Conservation (phyloP, 2,329 filamentous ascomycete genomes). For the Botrytis sinoallii region DNA sequence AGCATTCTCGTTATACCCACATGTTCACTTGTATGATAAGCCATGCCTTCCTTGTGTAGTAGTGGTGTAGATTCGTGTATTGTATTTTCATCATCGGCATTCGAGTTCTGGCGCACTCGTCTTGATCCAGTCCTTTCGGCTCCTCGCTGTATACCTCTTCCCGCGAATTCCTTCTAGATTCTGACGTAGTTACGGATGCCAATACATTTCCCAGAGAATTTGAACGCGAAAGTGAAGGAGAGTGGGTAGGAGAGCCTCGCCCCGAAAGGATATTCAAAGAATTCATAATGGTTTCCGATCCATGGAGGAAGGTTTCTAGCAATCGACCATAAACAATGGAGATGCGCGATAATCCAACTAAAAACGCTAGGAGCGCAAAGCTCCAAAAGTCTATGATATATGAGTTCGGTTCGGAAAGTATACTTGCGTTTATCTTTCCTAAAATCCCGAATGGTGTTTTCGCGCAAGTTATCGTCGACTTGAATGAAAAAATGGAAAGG, state of each 20-base stretch:
- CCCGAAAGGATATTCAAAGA: slow-evolving; percentile 91
- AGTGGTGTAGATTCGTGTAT: slow-evolving; percentile 69
- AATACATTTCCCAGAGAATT: slow-evolving; percentile 53
- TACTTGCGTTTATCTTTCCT: neutral
- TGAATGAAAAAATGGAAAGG: neutral
- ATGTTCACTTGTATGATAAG: slow-evolving; percentile 39
- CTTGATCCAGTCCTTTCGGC: slow-evolving; percentile 32
- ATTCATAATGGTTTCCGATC: slow-evolving; percentile 75
- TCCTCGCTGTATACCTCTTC: slow-evolving; percentile 43
- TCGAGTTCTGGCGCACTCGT: slow-evolving; percentile 42
- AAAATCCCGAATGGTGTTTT: neutral
- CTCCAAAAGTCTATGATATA: slow-evolving; percentile 12
- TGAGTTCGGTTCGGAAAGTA: slow-evolving; percentile 6
- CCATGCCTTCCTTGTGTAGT: slow-evolving; percentile 43
- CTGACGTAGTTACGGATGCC: slow-evolving; percentile 27
- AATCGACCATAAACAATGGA: slow-evolving; percentile 15
- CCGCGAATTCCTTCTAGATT: slow-evolving; percentile 36
- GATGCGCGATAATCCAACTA: slow-evolving; percentile 2
- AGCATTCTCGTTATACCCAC: slow-evolving; percentile 68
- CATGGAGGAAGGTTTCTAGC: slow-evolving; percentile 41
- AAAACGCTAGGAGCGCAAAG: slow-evolving; percentile 17
- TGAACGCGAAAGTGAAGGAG: slow-evolving; percentile 54
- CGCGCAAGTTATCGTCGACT: neutral
- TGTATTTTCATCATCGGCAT: slow-evolving; percentile 27
- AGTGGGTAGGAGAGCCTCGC: slow-evolving; percentile 65